Base-by-base conservation (phyloP, 108 stramenopile species). In the Seminavis robusta region DNA sequence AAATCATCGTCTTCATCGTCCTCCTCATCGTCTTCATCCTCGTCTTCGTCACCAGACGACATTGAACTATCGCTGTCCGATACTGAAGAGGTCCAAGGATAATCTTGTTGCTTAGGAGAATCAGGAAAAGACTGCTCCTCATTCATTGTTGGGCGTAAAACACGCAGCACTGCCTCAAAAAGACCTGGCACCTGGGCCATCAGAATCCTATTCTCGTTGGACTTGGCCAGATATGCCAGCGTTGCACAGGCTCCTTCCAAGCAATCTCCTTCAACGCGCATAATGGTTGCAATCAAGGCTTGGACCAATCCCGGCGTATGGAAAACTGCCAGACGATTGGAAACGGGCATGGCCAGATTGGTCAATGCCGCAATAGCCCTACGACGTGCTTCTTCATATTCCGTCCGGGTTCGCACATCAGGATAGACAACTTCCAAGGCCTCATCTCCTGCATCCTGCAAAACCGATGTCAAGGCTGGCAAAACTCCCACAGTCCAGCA, bases 401-500 rank as follows among this genome's bases (percentile, higher is more conserved):
- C 81, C 19, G 42, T 47, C 17, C 64, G 76, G 19, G 71, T 69
- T 17, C 45, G 59, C 2, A 29, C 23, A 66, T 82, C 75, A 2
- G 74, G 63, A 24, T 67, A 62, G 17, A 25, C 20, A 0, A 38
- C 65, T 13, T 70, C 59, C n/a, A 81, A 46, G 41, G 50, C 71
- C 0, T 44, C 9, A n/a, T 71, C 55, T 0, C 74, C 59, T 9
- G 61, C 52, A 52, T 88, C 86, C 13, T 45, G 51, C 38, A 88
- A 54, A 9, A 88, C 86, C 21, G 80, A 80, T 11, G 79, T 39
- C 31, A 91, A 66, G 10, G 90, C 83, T 7, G 69, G 51, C 41
- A 91, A 60, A 2, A 88, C 72, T 10, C 90, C 90, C 21, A 64
- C 52, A 13, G 84, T 91, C 90, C 90, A 88, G 51, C 83, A 84